Evolutionary conservation across 805 yeast genomes (phyloP), one percentile per base, ranked within the genome.

Genomic region (Yamadazyma ubonensis): DNA sequence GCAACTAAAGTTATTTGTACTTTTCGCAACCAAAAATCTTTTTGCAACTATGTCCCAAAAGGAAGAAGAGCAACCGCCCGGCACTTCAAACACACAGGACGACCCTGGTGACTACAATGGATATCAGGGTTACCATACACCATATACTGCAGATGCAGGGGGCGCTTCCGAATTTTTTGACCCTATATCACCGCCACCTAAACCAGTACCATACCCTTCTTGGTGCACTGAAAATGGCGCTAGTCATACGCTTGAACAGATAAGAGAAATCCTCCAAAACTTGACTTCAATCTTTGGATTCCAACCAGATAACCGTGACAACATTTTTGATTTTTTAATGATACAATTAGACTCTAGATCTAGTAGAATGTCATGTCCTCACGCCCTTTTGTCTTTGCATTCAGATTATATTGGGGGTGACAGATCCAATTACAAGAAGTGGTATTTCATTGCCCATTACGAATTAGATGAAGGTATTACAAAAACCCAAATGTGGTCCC

Each of bases 401-500:
- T 81, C 88, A 1, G 95, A 90, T 46, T 91, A 91, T 61, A 87
- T 91, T 45, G 97, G 96, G 0, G 97, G 98, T 12, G 86, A 81
- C 36, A 70, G 81, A 44, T 77, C 97, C 3, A 91, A 91, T 62
- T 91, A 82, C 62, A 77, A 83, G 54, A 88, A 86, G 61, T 91
- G 98, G 98, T 88, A 81, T 59, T 86, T 90, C 62, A 87, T 95
- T 32, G 87, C 95, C 6, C 87, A 82, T 60, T 65, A 84, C 26
- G 89, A 83, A 49, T 61, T 83, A 34, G 96, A 89, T 61, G 84
- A 78, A 39, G 83, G 76, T 6, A 14, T 47, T 10, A 16, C 18
- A 3, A 37, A 39, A 68, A 9, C 33, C 2, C 25, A 46, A 21
- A 34, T 43, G 9, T 46, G 50, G 50, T 8, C 28, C 8, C 12